phyloP scores from a whole-genome alignment of 805 yeast species.

The Kazachstania kunashirensis region DNA sequence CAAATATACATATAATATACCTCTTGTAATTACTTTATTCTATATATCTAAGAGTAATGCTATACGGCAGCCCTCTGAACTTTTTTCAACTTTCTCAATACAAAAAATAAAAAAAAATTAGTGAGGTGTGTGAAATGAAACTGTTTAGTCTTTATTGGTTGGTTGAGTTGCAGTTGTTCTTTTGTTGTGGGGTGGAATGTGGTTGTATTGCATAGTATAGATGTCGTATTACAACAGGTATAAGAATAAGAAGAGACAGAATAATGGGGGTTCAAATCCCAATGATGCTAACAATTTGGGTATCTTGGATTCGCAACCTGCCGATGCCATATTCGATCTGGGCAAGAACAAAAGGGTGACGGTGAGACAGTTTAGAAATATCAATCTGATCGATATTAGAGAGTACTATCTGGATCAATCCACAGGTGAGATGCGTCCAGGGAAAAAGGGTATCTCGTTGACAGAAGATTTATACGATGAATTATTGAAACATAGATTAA shows the following conservation, averaged over 20 bases:
- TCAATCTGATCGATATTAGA: constrained; percentile 67
- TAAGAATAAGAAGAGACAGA: constrained; percentile 18
- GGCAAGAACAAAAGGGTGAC: constrained; percentile 60
- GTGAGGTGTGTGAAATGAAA: too few relatives aligned
- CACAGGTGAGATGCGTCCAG: constrained; percentile 60
- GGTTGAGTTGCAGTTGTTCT: too few relatives aligned
- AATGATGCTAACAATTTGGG: constrained; percentile 2
- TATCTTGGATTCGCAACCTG: constrained; percentile 12
- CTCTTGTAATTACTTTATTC: too few relatives aligned
- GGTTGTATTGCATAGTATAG: neutral
- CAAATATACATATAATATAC: too few relatives aligned
- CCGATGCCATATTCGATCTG: constrained; percentile 33
- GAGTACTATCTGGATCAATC: constrained; percentile 62
- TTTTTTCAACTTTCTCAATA: too few relatives aligned
- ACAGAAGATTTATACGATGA: constrained; percentile 32
- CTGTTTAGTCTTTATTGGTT: too few relatives aligned
- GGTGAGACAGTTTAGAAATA: constrained; percentile 60
- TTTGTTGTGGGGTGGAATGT: neutral
- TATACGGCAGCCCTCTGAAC: too few relatives aligned
- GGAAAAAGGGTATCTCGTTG: constrained; percentile 50
- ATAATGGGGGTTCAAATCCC: constrained; percentile 4
- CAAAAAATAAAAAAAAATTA: too few relatives aligned
- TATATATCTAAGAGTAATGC: too few relatives aligned
- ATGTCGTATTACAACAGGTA: constrained; percentile 28
- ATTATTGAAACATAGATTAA: constrained; percentile 27